phyloP scores from a whole-genome alignment of 495 filamentous ascomycete genomes.

The Penicillium salamii region DNA sequence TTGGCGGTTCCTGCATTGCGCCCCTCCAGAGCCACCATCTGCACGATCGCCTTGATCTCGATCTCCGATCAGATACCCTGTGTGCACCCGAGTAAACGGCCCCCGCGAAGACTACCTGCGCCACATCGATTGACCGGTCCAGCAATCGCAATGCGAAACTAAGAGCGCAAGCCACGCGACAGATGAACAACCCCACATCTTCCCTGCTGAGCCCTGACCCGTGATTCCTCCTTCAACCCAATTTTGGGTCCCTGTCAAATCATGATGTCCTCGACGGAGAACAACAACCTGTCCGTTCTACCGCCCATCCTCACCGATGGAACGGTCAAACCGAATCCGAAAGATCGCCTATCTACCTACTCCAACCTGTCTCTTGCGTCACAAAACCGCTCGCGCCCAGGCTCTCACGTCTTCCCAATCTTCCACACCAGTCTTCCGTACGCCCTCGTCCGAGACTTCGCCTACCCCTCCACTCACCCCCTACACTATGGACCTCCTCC shows the following conservation, averaged over 20 bases:
- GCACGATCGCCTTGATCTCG: background rate
- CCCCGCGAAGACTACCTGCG: background rate
- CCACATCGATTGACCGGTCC: background rate
- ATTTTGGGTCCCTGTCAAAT: slow-evolving; percentile 20
- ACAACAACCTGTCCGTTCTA: slow-evolving; percentile 39
- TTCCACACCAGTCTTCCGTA: slow-evolving; percentile 90
- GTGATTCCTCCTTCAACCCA: slow-evolving; percentile 13
- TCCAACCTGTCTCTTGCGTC: slow-evolving; percentile 58
- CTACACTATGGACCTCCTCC: slow-evolving; percentile 88
- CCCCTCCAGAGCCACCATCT: background rate
- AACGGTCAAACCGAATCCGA: slow-evolving; percentile 62
- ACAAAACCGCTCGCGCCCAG: slow-evolving; percentile 63
- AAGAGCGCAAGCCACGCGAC: slow-evolving; percentile 27
- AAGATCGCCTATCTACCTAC: slow-evolving; percentile 69
- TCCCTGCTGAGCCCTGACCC: slow-evolving; percentile 20
- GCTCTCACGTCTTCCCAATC: slow-evolving; percentile 72
- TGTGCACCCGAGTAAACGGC: background rate
- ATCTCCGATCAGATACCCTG: slow-evolving; percentile 6
- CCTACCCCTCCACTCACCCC: slow-evolving; percentile 78
- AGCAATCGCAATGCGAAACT: slow-evolving; percentile 43
- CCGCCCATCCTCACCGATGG: slow-evolving; percentile 40
- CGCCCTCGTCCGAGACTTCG: slow-evolving; percentile 90
- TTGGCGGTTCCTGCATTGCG: slow-evolving; percentile 5
- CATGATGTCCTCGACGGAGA: slow-evolving; percentile 55
- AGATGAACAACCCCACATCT: slow-evolving; percentile 24